Evolutionary conservation across 768 basidiomycete species (phyloP).

Genomic region (Hortiboletus flavorubellus): DNA sequence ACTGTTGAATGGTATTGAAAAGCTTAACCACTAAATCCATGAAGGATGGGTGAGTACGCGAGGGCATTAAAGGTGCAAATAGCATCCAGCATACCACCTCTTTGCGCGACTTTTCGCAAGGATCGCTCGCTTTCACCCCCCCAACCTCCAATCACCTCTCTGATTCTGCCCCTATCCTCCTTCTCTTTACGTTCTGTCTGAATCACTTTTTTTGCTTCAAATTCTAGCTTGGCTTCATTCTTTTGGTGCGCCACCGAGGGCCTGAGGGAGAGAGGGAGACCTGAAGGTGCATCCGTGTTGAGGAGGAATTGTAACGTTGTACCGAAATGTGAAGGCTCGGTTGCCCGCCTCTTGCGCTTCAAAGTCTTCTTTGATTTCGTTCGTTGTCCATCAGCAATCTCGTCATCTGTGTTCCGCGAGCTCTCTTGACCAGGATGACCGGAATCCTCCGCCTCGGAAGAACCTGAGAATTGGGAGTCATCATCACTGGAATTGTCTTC

Average conservation of each 20-base stretch:
- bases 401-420: conserved; percentile 56
- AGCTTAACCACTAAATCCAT: conserved; percentile 64
- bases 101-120: conserved; percentile 78
- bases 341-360: conserved; percentile 82
- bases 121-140: conserved; percentile 77
- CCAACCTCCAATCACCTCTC: conserved; percentile 84
- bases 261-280: conserved; percentile 73
- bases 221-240: conserved; percentile 75
- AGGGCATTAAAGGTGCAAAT: neutral
- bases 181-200: conserved; percentile 70
- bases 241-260: conserved; percentile 65
- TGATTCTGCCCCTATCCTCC: conserved; percentile 64
- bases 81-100: conserved; percentile 56
- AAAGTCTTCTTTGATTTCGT: conserved; percentile 75
- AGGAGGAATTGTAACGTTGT: conserved; percentile 69
- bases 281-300: conserved; percentile 65
- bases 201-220: conserved; percentile 66
- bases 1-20: conserved; percentile 84
- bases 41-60: neutral
- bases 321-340: conserved; percentile 70
- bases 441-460: conserved; percentile 11
- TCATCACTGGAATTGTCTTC: conserved; percentile 11
- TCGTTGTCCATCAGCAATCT: conserved; percentile 52
- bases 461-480: conserved; percentile 6
- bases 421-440: conserved; percentile 18